Evolutionary conservation across 2,329 filamentous ascomycete genomes (phyloP).

Genomic region (Ascochyta rabiei): DNA sequence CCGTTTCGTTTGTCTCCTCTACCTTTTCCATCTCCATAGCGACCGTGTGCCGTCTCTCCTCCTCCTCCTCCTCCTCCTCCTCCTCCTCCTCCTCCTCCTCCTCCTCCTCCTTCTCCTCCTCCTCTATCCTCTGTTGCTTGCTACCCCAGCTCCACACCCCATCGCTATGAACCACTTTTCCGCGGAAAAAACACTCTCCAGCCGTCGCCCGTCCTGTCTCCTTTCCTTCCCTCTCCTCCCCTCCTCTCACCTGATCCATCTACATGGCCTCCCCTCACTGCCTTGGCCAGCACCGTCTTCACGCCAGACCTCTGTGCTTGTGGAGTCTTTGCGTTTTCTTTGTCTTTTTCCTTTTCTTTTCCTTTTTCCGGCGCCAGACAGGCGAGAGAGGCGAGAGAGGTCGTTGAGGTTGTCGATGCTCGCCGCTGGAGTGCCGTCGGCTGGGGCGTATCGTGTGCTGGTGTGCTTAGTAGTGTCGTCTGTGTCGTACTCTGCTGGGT

Average conservation of each 20-base stretch:
- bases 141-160: too few species aligned
- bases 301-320: background rate
- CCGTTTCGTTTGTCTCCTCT: conserved; percentile 21
- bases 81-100: background rate
- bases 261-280: background rate
- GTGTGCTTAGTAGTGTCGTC: too few species aligned
- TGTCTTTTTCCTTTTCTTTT: background rate
- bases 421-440: too few species aligned
- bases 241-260: too few species aligned
- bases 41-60: background rate
- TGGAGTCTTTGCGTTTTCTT: background rate
- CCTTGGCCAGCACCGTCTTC: background rate
- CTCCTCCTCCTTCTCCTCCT: background rate
- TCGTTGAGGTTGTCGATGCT: too few species aligned
- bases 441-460: too few species aligned
- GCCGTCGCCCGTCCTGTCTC: too few species aligned
- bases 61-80: background rate
- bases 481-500: too few species aligned
- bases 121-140: too few species aligned
- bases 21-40: background rate
- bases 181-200: too few species aligned
- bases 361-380: background rate
- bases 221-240: background rate
- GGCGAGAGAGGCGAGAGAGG: background rate
- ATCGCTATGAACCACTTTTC: too few species aligned